These are phyloP conservation scores for Podosphaera xanthii DNA, from an alignment of 2,329 filamentous ascomycete genomes.

Conservation along the genomic window DNA sequence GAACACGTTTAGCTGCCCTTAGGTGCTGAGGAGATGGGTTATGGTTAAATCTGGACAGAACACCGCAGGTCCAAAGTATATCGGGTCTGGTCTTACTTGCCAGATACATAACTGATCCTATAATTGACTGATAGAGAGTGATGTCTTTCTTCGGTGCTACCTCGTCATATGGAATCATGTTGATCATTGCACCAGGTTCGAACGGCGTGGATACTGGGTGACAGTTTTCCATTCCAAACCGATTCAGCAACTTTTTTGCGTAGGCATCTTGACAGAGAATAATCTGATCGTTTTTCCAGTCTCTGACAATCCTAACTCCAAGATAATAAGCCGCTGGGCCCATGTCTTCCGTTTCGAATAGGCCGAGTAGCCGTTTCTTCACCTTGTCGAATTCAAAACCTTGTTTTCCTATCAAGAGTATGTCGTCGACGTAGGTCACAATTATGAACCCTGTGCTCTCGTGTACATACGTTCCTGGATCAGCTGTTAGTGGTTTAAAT, in stretches of 20 bases:
- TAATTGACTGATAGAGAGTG: constrained; percentile 1
- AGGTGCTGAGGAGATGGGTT: not conserved
- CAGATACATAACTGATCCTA: constrained; percentile 1
- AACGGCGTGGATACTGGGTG: not conserved
- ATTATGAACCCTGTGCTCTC: not conserved
- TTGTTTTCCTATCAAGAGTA: constrained; percentile 1
- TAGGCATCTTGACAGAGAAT: constrained; percentile 1
- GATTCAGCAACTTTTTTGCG: not conserved
- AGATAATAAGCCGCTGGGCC: not conserved
- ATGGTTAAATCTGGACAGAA: not conserved
- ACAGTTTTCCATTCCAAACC: not conserved
- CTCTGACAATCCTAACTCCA: not conserved
- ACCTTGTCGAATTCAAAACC: not conserved
- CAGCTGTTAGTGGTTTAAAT: not conserved
- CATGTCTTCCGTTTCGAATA: constrained; percentile 1
- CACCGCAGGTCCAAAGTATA: not conserved
- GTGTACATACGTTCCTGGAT: not conserved
- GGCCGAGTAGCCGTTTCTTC: not conserved
- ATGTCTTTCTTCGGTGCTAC: not conserved
- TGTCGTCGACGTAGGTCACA: not conserved
- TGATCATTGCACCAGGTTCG: not conserved
- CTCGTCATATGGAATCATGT: not conserved
- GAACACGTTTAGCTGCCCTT: not conserved
- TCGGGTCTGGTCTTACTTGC: not conserved
- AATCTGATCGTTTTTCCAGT: not conserved